These are phyloP conservation scores for Metrosideros polymorpha DNA, from an alignment of 441 rosid species.

Conservation along the genomic window DNA sequence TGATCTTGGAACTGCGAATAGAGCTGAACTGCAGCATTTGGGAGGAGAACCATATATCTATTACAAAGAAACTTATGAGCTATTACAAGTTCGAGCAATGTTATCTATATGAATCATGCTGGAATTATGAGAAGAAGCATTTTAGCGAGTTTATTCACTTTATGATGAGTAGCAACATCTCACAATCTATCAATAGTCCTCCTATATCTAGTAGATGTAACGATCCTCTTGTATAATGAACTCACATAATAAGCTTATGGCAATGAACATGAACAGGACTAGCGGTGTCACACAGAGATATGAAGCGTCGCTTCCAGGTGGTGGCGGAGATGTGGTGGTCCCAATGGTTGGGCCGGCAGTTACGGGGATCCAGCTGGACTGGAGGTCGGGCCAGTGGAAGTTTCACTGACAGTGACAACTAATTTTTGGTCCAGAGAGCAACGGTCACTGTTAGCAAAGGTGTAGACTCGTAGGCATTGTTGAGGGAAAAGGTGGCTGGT, in stretches of 20 bases:
- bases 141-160: not conserved
- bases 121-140: not conserved
- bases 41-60: not conserved
- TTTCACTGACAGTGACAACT: fast-evolving
- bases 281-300: not conserved
- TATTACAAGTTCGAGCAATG: not conserved
- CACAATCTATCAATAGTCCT: not conserved
- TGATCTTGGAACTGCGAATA: not conserved
- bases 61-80: not conserved
- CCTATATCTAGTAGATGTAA: not conserved
- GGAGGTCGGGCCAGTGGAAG: not conserved
- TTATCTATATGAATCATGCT: not conserved
- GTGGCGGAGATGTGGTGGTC: not conserved
- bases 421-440: not conserved
- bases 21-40: not conserved
- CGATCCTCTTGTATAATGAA: not conserved
- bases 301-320: not conserved
- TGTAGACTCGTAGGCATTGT: too few relatives aligned
- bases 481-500: not conserved
- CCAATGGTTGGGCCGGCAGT: not conserved
- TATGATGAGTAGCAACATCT: not conserved
- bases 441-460: not conserved
- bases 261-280: not conserved
- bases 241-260: too few relatives aligned
- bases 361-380: not conserved